Evolutionary conservation across 345 rosid genomes (phyloP).

Genomic region (Eucalyptus polybractea): DNA sequence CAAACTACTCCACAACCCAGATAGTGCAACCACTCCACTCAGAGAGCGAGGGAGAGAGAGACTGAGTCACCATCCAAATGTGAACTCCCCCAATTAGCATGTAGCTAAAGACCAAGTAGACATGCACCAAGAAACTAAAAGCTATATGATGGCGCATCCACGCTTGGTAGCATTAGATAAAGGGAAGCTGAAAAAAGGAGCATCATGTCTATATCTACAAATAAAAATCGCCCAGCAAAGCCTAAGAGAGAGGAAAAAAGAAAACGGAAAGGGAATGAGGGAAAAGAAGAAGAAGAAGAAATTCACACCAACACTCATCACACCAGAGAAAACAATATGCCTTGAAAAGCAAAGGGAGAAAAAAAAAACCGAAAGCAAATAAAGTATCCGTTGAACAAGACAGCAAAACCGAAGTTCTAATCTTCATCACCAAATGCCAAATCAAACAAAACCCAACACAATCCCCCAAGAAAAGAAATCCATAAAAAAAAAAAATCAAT

Average conservation of each 20-base stretch:
- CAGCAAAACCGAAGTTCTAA: background rate
- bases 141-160: background rate
- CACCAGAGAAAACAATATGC: background rate
- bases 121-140: background rate
- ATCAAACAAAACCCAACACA: background rate
- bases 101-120: background rate
- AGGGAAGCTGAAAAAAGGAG: background rate
- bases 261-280: background rate
- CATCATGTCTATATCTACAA: background rate
- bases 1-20: slow-evolving; percentile 17
- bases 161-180: background rate
- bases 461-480: background rate
- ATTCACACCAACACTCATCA: background rate
- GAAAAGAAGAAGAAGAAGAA: background rate
- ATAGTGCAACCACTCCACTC: slow-evolving; percentile 13
- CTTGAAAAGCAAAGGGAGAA: background rate
- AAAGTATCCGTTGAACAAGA: background rate
- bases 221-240: background rate
- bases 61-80: background rate
- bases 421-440: background rate
- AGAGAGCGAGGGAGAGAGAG: background rate
- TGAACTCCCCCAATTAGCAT: background rate
- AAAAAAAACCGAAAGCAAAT: background rate
- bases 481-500: background rate
- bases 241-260: background rate